Base-by-base conservation (phyloP, 306 rosid genomes). In the Geum urbanum region DNA sequence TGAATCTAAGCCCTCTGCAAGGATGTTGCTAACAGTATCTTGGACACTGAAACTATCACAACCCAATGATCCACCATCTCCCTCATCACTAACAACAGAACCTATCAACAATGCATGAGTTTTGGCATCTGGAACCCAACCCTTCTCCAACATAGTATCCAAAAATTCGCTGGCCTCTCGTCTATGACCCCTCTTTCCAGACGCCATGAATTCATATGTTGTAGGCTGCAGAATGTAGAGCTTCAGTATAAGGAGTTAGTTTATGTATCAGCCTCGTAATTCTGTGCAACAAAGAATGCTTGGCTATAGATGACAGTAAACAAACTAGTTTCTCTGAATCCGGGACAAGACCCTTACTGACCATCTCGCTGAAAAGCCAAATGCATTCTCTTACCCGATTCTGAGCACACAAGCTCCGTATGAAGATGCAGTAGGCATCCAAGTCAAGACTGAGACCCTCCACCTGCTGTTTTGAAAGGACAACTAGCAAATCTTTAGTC, bases 21-120 rank as follows among this genome's bases (percentile, higher is more conserved):
- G 96, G 81, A 94, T 88, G 84, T 70, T 69, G 83, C 95, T 84
- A 69, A 94, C 87, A 70, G 78, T 76, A 82, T 92, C 98, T 67
- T 82, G 80, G 39, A 40, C 67, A 14, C 60, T 16, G 13, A 75
- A 81, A 70, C 78, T 59, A 45, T 76, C 85, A 53, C 24, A 63
- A 50, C 37, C 46, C 79, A 18, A 66, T 27, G 3, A 56, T 37
- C 46, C 50, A 49, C 70, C n/a, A 37, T 20, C 74, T 67, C 39
- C 68, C 68, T 83, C 81, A 58, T 81, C 85, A 60, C 82, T 52
- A 14, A 55, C 84, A 63, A 65, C 75, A 71, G 87, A 86, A 40
- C 98, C 94, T 39, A 85, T 76, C 84, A 94, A 80, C 81, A 90
- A 77, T 66, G 83, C 86, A 77, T 88, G 98, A 83, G 96, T 90